Conservation (phyloP, 176 grass and related monocot genomes). For the Aegilops speltoides region DNA sequence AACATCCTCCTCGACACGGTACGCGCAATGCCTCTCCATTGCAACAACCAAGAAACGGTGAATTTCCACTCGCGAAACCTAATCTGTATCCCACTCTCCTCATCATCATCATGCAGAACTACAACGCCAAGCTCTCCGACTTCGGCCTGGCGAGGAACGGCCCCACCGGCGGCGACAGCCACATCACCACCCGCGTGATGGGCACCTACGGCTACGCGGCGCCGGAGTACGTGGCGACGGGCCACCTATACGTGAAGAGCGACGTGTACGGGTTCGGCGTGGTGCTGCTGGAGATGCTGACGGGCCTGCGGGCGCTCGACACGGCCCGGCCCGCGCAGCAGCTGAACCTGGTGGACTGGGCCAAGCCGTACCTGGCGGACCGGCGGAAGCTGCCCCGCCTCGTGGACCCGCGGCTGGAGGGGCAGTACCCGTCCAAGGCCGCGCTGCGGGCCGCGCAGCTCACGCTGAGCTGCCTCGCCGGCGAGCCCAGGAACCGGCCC, state of each 20-base stretch:
- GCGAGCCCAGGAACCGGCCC: conserved; percentile 43
- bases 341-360: conserved; percentile 55
- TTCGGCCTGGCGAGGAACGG: conserved; percentile 52
- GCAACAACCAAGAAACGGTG: no score
- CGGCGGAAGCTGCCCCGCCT: conserved; percentile 44
- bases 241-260: conserved; percentile 64
- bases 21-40: neutral
- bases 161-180: conserved; percentile 45
- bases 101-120: conserved; percentile 21
- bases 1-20: conserved; percentile 83
- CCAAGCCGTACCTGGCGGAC: conserved; percentile 43
- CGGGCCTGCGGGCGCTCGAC: conserved; percentile 49
- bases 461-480: conserved; percentile 45
- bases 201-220: conserved; percentile 68
- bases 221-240: conserved; percentile 56
- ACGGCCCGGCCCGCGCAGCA: conserved; percentile 36
- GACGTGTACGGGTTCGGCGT: conserved; percentile 75
- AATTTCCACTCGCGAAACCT: neutral
- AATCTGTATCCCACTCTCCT: neutral
- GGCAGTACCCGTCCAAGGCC: conserved; percentile 57
- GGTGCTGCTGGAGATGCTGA: conserved; percentile 60
- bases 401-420: conserved; percentile 64
- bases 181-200: conserved; percentile 61
- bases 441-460: conserved; percentile 47
- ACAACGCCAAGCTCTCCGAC: conserved; percentile 52